Evolutionary conservation across 768 basidiomycete genomes (phyloP).

Genomic region (Goffeauzyma gilvescens): DNA sequence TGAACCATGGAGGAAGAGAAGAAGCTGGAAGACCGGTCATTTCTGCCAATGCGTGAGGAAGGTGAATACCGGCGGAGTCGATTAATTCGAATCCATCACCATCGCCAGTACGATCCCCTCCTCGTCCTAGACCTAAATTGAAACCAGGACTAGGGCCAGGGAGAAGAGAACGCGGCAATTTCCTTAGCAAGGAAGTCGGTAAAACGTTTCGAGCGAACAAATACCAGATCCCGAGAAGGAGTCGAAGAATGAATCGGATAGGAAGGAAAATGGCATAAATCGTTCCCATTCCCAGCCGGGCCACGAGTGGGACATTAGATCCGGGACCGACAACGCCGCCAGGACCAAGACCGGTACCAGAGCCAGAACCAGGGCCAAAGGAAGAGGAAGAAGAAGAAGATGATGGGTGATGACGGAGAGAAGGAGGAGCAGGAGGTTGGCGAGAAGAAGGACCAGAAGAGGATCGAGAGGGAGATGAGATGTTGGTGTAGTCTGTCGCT

Average conservation of each 20-base stretch:
- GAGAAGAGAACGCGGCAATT: constrained; percentile 25
- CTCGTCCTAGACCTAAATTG: too few relatives aligned
- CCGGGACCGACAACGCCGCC: neutral
- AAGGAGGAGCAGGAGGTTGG: neutral
- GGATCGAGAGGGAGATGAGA: neutral
- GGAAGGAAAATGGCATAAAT: constrained; percentile 18
- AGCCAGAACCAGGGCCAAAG: neutral
- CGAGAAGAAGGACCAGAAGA: neutral
- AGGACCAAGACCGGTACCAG: neutral
- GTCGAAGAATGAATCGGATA: constrained; percentile 13
- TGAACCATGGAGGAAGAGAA: too few relatives aligned
- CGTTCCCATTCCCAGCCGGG: constrained; percentile 14
- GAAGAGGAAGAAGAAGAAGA: neutral
- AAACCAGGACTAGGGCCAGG: too few relatives aligned
- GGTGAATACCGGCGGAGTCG: constrained; percentile 7
- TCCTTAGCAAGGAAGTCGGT: constrained; percentile 22
- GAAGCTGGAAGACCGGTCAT: too few relatives aligned
- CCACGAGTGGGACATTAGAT: neutral
- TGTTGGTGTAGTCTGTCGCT: neutral
- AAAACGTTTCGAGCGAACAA: constrained; percentile 25
- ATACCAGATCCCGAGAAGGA: constrained; percentile 24
- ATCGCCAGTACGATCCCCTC: too few relatives aligned
- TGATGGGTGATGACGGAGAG: neutral
- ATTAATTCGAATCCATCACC: too few relatives aligned
- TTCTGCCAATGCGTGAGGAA: constrained; percentile 2